Percentiles rank a stretch among this genome's conserved stretches.
phyloP scores from a whole-genome alignment of 495 filamentous ascomycete species.

The Pyrenula massariospora region DNA sequence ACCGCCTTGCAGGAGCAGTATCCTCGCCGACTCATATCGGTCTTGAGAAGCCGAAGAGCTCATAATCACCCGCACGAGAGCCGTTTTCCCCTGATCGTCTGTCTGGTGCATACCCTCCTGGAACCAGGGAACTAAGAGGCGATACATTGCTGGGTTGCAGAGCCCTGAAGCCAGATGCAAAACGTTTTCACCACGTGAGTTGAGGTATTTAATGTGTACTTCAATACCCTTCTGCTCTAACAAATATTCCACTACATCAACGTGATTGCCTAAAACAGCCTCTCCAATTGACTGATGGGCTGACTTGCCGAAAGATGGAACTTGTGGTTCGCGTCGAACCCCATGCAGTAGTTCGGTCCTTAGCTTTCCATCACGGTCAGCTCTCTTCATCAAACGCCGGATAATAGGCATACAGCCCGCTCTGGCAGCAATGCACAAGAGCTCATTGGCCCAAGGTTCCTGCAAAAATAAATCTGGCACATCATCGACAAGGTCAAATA shows the following conservation, averaged over 20 bases:
- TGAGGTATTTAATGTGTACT: slow-evolving; percentile 12
- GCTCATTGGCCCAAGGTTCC: slow-evolving; percentile 7
- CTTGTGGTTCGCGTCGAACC: neutral
- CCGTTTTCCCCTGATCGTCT: slow-evolving; percentile 11
- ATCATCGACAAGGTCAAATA: slow-evolving; percentile 8
- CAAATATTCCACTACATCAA: slow-evolving; percentile 11
- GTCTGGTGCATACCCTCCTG: slow-evolving; percentile 9
- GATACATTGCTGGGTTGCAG: slow-evolving; percentile 15
- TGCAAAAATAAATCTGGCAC: slow-evolving; percentile 4
- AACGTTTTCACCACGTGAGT: slow-evolving; percentile 14
- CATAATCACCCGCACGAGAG: slow-evolving; percentile 8
- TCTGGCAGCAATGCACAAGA: slow-evolving; percentile 4
- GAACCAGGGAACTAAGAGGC: slow-evolving; percentile 11
- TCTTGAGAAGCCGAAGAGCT: slow-evolving; percentile 4
- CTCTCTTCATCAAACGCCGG: neutral
- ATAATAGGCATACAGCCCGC: slow-evolving; percentile 2
- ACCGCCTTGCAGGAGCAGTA: slow-evolving; percentile 7
- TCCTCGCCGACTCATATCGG: slow-evolving; percentile 11
- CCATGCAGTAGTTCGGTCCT: slow-evolving; percentile 1
- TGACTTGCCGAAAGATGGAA: neutral
- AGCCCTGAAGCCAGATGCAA: slow-evolving; percentile 13
- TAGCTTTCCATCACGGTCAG: neutral
- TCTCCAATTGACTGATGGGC: slow-evolving; percentile 3
- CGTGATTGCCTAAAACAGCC: slow-evolving; percentile 4
- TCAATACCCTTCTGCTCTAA: slow-evolving; percentile 5